Conservation (phyloP, 306 rosid species). For the Comarum palustre region DNA sequence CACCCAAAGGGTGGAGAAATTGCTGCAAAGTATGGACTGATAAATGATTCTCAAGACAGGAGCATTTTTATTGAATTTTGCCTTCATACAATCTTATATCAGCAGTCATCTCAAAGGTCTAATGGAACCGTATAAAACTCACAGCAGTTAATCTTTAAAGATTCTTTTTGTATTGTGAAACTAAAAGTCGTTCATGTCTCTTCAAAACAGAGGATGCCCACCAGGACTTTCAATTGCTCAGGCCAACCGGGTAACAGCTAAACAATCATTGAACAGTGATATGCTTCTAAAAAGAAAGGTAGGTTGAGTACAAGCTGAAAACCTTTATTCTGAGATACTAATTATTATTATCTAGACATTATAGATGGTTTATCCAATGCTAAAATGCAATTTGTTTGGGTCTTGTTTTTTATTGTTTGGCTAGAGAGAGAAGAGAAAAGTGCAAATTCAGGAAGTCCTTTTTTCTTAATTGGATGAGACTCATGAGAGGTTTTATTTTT, state of each 20-base stretch:
- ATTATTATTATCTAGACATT: constrained; percentile 2
- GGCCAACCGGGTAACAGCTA: constrained; percentile 71
- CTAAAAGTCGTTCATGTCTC: constrained; percentile 25
- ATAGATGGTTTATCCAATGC: background rate
- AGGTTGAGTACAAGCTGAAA: constrained; percentile 23
- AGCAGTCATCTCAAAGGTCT: constrained; percentile 70
- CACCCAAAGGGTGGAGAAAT: constrained; percentile 63
- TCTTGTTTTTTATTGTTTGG: background rate
- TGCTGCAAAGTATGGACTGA: constrained; percentile 58
- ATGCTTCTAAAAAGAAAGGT: constrained; percentile 67
- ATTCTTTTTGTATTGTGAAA: constrained; percentile 1
- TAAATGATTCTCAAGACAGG: constrained; percentile 52
- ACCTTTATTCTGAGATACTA: background rate
- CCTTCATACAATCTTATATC: constrained; percentile 82
- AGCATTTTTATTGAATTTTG: constrained; percentile 75
- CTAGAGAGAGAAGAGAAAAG: background rate
- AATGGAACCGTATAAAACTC: constrained; percentile 14
- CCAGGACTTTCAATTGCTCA: constrained; percentile 85
- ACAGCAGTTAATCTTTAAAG: constrained; percentile 14
- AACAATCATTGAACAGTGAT: constrained; percentile 55
- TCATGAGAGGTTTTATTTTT: too few species aligned
- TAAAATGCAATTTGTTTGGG: background rate
- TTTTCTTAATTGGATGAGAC: too few species aligned
- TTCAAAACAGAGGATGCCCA: constrained; percentile 56
- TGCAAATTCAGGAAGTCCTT: background rate